Base-by-base conservation (phyloP, 2,329 filamentous ascomycete species). In the Epichloe uncinata region DNA sequence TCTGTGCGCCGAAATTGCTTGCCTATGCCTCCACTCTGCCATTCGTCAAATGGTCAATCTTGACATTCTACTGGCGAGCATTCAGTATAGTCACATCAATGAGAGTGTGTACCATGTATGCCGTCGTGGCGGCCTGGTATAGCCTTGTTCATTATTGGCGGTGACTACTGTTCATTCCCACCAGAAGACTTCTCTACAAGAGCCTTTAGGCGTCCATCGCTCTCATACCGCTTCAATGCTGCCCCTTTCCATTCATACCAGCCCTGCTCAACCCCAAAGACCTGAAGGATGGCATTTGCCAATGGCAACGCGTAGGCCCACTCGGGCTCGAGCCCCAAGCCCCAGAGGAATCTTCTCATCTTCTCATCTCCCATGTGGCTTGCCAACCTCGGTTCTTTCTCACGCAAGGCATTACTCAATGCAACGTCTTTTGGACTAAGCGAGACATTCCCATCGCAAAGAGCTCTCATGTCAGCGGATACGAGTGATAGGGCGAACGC, bases 341-440 rank as follows among this genome's bases (percentile, higher is more conserved):
- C 57, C 54, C 57, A 59, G 41, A 57, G 56, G 48, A 57, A 57
- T 42, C 56, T 49, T 44, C 56, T 53, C n/a, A 43, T 41, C 38
- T 55, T 58, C 48, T 57, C 55, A 46, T 59, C 52, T 3, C 18
- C 33, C 45, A 45, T 48, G 9, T 30, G 48, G 22, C 26, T 35
- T 1, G 51, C 44, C 5, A 56, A 20, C 37, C 18, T 35, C 13
- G 22, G 42, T 3, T 9, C 36, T 43, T 45, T 52, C 34, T 52
- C n/a, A 9, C 48, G 46, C 35, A 59, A 34, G 13, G 52, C 52
- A 45, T 53, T 33, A 5, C 11, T 43, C 13, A 57, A 48, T 5
- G 47, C 50, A 22, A 53, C 18, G 42, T 57, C 56, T 12, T 55
- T 38, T n/a, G 36, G 20, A 48, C 51, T 55, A 2, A 56, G 51